Conservation (phyloP, 805 yeast species). For the Starmerella kuoi region DNA sequence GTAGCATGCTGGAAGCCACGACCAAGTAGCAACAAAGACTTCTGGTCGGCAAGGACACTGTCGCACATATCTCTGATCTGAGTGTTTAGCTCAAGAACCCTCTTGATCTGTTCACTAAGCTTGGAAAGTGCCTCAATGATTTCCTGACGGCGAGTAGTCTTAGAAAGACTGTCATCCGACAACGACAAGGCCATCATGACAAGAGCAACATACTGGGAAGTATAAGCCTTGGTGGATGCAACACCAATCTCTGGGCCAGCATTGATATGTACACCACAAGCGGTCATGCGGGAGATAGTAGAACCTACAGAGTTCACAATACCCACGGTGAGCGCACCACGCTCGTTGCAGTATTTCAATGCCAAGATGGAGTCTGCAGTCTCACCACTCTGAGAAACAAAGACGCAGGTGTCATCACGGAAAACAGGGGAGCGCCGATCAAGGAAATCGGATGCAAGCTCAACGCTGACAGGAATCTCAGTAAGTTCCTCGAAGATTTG, state of each 20-base stretch:
- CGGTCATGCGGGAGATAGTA: slow-evolving; percentile 88
- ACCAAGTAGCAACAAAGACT: slow-evolving; percentile 81
- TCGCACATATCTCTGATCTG: slow-evolving; percentile 66
- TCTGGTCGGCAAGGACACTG: slow-evolving; percentile 60
- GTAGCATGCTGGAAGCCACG: slow-evolving; percentile 97
- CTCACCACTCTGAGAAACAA: slow-evolving; percentile 98
- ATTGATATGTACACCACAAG: slow-evolving; percentile 98
- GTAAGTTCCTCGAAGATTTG: slow-evolving; percentile 92
- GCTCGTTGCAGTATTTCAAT: slow-evolving; percentile 84
- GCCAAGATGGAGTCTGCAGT: slow-evolving; percentile 97
- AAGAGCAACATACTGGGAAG: slow-evolving; percentile 93
- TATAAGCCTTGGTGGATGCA: slow-evolving; percentile 97
- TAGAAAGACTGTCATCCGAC: slow-evolving; percentile 80
- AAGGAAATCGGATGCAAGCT: slow-evolving; percentile 33
- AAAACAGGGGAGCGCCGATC: slow-evolving; percentile 95
- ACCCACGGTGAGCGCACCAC: slow-evolving; percentile 96
- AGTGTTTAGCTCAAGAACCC: slow-evolving; percentile 60
- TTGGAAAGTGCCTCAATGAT: slow-evolving; percentile 75
- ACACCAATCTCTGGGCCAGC: slow-evolving; percentile 99
- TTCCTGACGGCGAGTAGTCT: slow-evolving; percentile 60
- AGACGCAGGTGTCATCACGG: slow-evolving; percentile 94
- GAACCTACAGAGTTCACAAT: slow-evolving; percentile 97
- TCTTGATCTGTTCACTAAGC: slow-evolving; percentile 76
- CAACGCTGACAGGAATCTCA: slow-evolving; percentile 36
- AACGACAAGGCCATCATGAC: slow-evolving; percentile 95